These are phyloP conservation scores for Arthrobotrys megalospora DNA, from an alignment of 2,329 filamentous ascomycete species.

Conservation along the genomic window DNA sequence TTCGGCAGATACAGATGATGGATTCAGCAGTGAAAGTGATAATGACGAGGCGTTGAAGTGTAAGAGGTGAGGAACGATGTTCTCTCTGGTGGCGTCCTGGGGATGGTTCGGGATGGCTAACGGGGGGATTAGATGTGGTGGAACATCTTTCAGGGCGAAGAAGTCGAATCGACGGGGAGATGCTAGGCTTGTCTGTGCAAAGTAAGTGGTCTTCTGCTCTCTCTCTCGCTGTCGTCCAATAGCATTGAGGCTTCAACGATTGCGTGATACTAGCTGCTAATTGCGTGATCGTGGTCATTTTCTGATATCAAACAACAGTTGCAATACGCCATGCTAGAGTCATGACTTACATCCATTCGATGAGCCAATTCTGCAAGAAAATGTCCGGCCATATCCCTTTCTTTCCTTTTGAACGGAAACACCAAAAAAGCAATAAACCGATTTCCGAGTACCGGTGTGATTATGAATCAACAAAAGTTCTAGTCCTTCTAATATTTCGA, in stretches of 20 bases:
- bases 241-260: conserved; percentile 7
- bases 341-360: conserved; percentile 55
- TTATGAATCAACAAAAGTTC: conserved; percentile 35
- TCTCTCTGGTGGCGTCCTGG: conserved; percentile 13
- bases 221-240: conserved; percentile 12
- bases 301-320: conserved; percentile 29
- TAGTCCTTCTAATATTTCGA: conserved; percentile 15
- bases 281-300: conserved; percentile 21
- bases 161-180: conserved; percentile 70
- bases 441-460: conserved; percentile 8
- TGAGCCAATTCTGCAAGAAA: conserved; percentile 53
- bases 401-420: conserved; percentile 33
- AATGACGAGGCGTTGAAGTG: conserved; percentile 70
- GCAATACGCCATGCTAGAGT: conserved; percentile 59
- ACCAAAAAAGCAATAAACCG: conserved; percentile 7
- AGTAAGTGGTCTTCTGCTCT: conserved; percentile 66
- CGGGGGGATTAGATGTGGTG: conserved; percentile 69
- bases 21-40: conserved; percentile 65
- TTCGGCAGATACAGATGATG: conserved; percentile 68
- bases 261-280: conserved; percentile 26
- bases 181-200: conserved; percentile 75
- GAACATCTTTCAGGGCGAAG: conserved; percentile 76
- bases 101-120: conserved; percentile 7
- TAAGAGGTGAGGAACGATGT: conserved; percentile 72
- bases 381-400: conserved; percentile 53